Base-by-base conservation (phyloP, 768 basidiomycete genomes). In the Lactarius akahatsu region DNA sequence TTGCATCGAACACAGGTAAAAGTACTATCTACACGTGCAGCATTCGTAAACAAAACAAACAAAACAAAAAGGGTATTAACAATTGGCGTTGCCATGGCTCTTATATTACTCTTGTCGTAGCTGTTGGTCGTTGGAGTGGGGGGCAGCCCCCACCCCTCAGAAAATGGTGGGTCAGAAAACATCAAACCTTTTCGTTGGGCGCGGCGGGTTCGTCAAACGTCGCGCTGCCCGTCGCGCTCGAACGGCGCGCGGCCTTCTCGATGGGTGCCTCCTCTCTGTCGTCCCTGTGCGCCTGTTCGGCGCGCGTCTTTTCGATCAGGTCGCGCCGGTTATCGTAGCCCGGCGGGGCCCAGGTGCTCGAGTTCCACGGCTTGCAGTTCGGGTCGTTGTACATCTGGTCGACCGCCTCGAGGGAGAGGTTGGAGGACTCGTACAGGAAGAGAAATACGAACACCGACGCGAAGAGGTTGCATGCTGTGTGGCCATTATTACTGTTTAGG, bases 401-500 rank as follows among this genome's bases (percentile, higher is more conserved):
- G 54, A 90, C 86, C 66, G 76, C 79, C 77, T 92, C 90, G 20
- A 92, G 80, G 3, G 85, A 83, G 43, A 91, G 78, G 67, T 86
- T 83, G 7, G 85, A 82, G 9, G 85, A 85, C 73, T 91, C 90
- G 78, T 91, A 91, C 2, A 92, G 80, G 85, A 90, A 91, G 73
- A 90, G 80, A 74, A 78, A 90, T 23, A 89, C 88, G 65, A 89
- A 77, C 55, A 82, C 73, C 1, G 85, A 85, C 41, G 82, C 85
- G 34, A 76, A 75, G n/a, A 87, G 78, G 72, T 88, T 88, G 72
- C 86, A 87, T 34, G 82, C 66, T 67, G 38, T 82, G 36, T 38
- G 34, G 8, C 9, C 34, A 34, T 34, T 34, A 10, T 34, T 34
- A 9, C 0, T 34, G 9, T 34, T 34, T 2, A 34, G 34, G 34